phyloP scores from a whole-genome alignment of 1,139 yeast genomes.

The Debaryomyces subglobosus region DNA sequence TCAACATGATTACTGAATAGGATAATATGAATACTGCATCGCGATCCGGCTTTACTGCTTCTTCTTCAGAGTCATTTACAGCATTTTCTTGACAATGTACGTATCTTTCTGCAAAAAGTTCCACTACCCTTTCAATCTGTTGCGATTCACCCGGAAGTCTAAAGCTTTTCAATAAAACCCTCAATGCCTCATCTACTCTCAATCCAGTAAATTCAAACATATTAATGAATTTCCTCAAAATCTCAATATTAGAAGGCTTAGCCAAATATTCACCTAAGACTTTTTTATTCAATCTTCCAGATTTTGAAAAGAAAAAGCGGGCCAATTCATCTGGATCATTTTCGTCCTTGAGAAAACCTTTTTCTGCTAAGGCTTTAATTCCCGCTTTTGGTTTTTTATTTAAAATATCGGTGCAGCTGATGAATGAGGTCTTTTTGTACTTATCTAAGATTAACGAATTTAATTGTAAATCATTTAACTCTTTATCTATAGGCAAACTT shows the following conservation, averaged over 20 bases:
- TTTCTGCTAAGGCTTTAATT: conserved; percentile 58
- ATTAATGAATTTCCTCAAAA: conserved; percentile 67
- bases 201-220: conserved; percentile 74
- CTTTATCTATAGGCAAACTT: conserved; percentile 19
- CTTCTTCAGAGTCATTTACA: conserved; percentile 20
- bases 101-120: conserved; percentile 80
- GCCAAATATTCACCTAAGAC: conserved; percentile 85
- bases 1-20: conserved; percentile 75
- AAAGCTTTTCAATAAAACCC: conserved; percentile 79
- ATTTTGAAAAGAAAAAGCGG: conserved; percentile 71
- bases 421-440: conserved; percentile 70
- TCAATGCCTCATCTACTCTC: conserved; percentile 90
- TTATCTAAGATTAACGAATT: conserved; percentile 47
- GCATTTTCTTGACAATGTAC: conserved; percentile 53
- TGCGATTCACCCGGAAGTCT: conserved; percentile 97
- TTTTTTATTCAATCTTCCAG: conserved; percentile 83
- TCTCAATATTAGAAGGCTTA: conserved; percentile 64
- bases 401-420: conserved; percentile 71
- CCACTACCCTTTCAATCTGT: conserved; percentile 90
- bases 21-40: conserved; percentile 75
- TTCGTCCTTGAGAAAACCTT: conserved; percentile 63
- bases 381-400: conserved; percentile 82
- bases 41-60: conserved; percentile 64
- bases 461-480: conserved; percentile 19
- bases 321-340: conserved; percentile 67